These are phyloP conservation scores for Penicillium sp. DNA, from an alignment of 2,329 filamentous ascomycete genomes.

Conservation along the genomic window DNA sequence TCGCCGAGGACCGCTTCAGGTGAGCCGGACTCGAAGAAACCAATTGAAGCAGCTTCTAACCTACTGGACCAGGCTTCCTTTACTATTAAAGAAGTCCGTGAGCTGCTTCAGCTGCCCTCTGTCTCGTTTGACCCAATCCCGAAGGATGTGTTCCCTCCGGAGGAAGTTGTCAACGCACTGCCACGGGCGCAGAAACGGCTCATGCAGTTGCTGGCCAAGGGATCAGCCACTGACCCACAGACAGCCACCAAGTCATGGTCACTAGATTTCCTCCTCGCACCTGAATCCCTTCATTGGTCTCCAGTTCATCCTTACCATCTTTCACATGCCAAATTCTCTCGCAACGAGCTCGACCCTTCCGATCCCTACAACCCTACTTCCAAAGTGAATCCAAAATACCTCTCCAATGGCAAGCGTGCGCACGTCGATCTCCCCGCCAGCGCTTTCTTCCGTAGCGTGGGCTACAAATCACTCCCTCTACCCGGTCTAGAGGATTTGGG, in stretches of 20 bases:
- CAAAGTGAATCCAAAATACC: constrained; percentile 42
- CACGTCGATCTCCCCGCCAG: constrained; percentile 55
- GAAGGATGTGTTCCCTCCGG: constrained; percentile 57
- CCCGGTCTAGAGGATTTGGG: constrained; percentile 66
- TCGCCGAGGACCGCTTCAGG: constrained; percentile 80
- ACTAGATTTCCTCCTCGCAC: constrained; percentile 77
- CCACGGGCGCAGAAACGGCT: constrained; percentile 70
- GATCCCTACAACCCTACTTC: constrained; percentile 49
- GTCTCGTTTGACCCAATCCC: constrained; percentile 69
- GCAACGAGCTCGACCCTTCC: constrained; percentile 48
- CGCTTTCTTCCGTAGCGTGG: constrained; percentile 86
- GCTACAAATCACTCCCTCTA: constrained; percentile 77
- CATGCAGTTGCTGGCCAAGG: constrained; percentile 74
- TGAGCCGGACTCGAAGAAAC: constrained; percentile 32
- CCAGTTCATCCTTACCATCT: constrained; percentile 47
- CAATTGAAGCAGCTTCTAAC: not conserved
- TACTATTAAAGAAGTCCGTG: constrained; percentile 88
- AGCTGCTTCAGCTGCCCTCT: constrained; percentile 69
- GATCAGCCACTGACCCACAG: constrained; percentile 51
- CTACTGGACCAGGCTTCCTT: constrained; percentile 63
- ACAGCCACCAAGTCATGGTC: constrained; percentile 66
- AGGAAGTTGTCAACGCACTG: constrained; percentile 58
- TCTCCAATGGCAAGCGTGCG: constrained; percentile 46
- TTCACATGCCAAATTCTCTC: constrained; percentile 60
- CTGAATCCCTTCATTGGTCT: constrained; percentile 58